A percentile compares a stretch with the other conserved stretches of the same genome.
Conservation (phyloP, 192 early-diverging fungal species). For the Coemansia guatemalensis region DNA sequence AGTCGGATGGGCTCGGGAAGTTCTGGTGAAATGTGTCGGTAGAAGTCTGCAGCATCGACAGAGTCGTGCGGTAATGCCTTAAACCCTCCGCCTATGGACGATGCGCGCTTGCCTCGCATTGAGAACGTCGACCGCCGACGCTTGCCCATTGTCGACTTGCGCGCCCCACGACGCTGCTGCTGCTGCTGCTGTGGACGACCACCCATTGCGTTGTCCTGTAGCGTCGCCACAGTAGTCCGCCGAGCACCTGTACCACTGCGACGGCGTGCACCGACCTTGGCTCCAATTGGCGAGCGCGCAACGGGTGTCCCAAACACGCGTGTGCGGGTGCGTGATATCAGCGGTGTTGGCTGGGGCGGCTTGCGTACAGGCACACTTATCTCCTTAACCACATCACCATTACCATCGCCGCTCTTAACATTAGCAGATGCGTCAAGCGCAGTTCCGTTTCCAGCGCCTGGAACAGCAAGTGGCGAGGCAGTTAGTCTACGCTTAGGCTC, state of each 20-base stretch:
- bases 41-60: constrained; percentile 59
- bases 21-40: constrained; percentile 67
- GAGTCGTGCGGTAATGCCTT: constrained; percentile 61
- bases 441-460: neutral
- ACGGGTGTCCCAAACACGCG: constrained; percentile 3
- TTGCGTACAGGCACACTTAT: constrained; percentile 37
- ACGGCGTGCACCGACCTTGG: neutral
- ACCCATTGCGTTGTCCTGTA: constrained; percentile 3
- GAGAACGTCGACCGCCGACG: constrained; percentile 57
- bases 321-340: constrained; percentile 44
- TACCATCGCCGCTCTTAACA: too few species aligned
- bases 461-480: neutral
- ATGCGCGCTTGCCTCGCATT: constrained; percentile 59
- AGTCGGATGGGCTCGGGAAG: constrained; percentile 64
- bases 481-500: constrained; percentile 40
- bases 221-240: constrained; percentile 6
- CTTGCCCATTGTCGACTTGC: constrained; percentile 37
- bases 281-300: neutral
- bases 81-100: constrained; percentile 59
- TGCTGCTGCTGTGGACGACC: neutral
- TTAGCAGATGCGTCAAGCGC: too few species aligned
- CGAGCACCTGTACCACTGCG: neutral
- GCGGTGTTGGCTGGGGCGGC: constrained; percentile 45
- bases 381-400: constrained; percentile 13
- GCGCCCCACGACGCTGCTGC: neutral